phyloP scores from a whole-genome alignment of 495 filamentous ascomycete genomes.

The Aspergillus hancockii region DNA sequence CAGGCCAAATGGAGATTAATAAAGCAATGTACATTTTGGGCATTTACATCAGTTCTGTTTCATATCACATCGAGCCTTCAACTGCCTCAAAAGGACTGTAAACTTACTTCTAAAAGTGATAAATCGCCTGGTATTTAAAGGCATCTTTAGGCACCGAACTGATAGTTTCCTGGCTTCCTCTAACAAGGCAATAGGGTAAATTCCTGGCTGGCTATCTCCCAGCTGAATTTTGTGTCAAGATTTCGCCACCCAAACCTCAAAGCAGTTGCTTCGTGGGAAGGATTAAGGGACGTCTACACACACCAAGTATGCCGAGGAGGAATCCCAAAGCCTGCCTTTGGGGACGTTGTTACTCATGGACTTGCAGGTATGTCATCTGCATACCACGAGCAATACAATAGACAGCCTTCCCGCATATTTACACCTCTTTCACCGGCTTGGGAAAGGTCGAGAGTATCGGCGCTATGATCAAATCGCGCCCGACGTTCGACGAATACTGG shows the following conservation, averaged over 20 bases:
- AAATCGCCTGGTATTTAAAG: too few species aligned
- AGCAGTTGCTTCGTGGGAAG: constrained; percentile 45
- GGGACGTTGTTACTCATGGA: constrained; percentile 6
- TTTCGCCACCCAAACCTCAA: constrained; percentile 35
- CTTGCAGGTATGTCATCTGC: constrained; percentile 10
- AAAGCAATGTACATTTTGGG: too few species aligned
- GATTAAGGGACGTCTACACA: constrained; percentile 33
- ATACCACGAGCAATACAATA: too few species aligned
- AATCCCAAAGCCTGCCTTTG: constrained; percentile 12
- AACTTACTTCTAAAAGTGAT: too few species aligned
- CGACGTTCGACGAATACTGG: constrained; percentile 23
- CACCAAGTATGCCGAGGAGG: constrained; percentile 25
- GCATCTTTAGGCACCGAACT: too few species aligned
- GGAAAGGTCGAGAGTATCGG: constrained; percentile 14
- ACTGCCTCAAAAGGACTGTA: too few species aligned
- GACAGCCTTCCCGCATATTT: neutral
- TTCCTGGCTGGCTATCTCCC: constrained; percentile 34
- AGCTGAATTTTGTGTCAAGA: constrained; percentile 35
- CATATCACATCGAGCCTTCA: too few species aligned
- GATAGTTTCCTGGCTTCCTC: too few species aligned
- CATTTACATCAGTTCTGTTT: too few species aligned
- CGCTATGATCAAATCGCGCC: constrained; percentile 14
- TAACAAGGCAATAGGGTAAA: constrained; percentile 14
- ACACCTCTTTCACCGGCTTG: neutral
- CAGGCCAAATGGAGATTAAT: too few species aligned